Evolutionary conservation across 1,284 basidiomycete species (phyloP), one percentile per base, ranked within the genome.

Genomic region (Rugosomyces carneus): DNA sequence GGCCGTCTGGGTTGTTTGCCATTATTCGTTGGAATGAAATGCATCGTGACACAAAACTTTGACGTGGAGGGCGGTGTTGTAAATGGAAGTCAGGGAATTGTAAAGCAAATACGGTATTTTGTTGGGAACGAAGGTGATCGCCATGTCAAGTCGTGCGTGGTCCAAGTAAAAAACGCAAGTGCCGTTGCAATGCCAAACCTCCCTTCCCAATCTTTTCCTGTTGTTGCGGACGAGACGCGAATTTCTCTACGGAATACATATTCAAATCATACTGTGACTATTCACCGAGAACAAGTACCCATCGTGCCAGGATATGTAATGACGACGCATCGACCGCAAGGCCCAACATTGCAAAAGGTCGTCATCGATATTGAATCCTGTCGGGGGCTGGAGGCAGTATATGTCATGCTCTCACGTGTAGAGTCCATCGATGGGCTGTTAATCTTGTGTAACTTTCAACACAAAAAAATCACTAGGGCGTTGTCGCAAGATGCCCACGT

Each of bases 1-100:
- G 53, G 61, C 8, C 19, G 58, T 1, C 24, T 64, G 0, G 60
- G 62, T 0, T 42, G 44, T 11, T 36, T 67, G 2, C 65, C 64
- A 0, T 44, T 68, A 0, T 58, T 62, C 0, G 44, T 62, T 0
- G 67, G 67, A 0, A 70, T 71, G 68, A 62, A 61, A 1, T 61
- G 70, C 0, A 58, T 70, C 29, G 40, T 70, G 1, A 42, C 52
- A 0, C 53, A 61, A 26, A 70, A 69, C 44, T 62, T 57, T 49
- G 63, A 64, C 48, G 57, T 66, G 0, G 43, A 54, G 16, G 51
- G 50, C 9, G 65, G 68, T 0, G 49, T 68, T 10, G 62, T 67
- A 0, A 69, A 70, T 49, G 67, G 68, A 0, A 55, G 55, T n/a
- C 35, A 29, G 3, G 66, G 67, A 0, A 60, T 31, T 2, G 19